Conservation (phyloP, 1,284 basidiomycete genomes). For the Naganishia cerealis region DNA sequence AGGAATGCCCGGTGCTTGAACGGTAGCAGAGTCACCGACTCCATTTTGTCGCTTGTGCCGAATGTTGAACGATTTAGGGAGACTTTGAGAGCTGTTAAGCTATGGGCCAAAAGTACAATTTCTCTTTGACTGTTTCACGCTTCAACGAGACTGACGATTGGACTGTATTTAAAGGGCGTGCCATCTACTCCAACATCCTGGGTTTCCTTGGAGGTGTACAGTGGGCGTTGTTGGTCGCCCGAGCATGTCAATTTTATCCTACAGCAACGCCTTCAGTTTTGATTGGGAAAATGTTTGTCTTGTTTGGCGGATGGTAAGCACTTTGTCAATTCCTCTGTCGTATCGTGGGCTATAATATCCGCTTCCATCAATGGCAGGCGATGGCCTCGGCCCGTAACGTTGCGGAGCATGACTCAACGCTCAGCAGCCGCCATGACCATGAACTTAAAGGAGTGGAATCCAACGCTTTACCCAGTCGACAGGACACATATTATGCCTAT, state of each 20-base stretch:
- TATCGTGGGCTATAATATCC: conserved; percentile 19
- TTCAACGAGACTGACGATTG: conserved; percentile 1
- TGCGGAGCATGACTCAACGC: conserved; percentile 88
- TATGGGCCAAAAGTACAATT: conserved; percentile 91
- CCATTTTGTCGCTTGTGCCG: conserved; percentile 91
- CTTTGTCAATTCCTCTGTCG: conserved; percentile 34
- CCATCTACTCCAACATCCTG: conserved; percentile 97
- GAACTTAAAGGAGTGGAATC: conserved; percentile 90
- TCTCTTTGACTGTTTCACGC: conserved; percentile 17
- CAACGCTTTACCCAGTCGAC: conserved; percentile 91
- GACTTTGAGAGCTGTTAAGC: conserved; percentile 89
- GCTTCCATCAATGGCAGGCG: conserved; percentile 61
- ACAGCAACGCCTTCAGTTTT: conserved; percentile 91
- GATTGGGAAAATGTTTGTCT: conserved; percentile 94
- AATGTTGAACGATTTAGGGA: conserved; percentile 93
- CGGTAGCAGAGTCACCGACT: conserved; percentile 92
- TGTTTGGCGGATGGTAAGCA: conserved; percentile 89
- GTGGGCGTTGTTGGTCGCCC: conserved; percentile 96
- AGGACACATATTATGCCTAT: conserved; percentile 98
- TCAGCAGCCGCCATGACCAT: conserved; percentile 32
- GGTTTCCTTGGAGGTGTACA: conserved; percentile 98
- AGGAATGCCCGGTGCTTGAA: conserved; percentile 91
- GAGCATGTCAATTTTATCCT: conserved; percentile 98
- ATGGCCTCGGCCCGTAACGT: conserved; percentile 95
- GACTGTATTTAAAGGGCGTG: conserved; percentile 64